A percentile compares a stretch with the other conserved stretches of the same genome.
Conservation (phyloP, 2,329 filamentous ascomycete species). For the Colletotrichum caudatum region DNA sequence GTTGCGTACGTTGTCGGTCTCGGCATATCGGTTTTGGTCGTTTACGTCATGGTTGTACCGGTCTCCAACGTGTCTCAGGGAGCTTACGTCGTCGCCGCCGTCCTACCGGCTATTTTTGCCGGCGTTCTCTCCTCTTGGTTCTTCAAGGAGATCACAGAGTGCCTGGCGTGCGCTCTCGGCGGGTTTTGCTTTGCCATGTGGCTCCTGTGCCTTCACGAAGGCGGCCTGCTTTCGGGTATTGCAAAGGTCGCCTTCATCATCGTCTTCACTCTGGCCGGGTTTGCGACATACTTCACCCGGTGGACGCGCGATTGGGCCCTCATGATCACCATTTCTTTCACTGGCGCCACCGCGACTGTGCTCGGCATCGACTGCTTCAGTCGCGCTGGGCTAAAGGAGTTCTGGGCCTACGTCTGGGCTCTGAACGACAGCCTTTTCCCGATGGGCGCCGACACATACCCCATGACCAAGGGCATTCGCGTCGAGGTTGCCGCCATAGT, state of each 20-base stretch:
- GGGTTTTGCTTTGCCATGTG: slow-evolving; percentile 92
- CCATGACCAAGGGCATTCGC: slow-evolving; percentile 85
- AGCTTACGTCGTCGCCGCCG: slow-evolving; percentile 83
- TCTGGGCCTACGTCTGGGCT: slow-evolving; percentile 92
- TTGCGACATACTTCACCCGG: slow-evolving; percentile 81
- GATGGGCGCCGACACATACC: slow-evolving; percentile 80
- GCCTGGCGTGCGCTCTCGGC: slow-evolving; percentile 85
- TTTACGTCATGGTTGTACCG: slow-evolving; percentile 88
- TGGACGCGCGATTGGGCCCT: slow-evolving; percentile 83
- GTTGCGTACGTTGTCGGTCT: slow-evolving; percentile 79
- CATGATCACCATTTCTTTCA: slow-evolving; percentile 82
- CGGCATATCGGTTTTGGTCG: slow-evolving; percentile 82
- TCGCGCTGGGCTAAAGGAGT: slow-evolving; percentile 91
- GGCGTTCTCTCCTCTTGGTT: slow-evolving; percentile 77
- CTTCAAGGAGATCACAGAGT: slow-evolving; percentile 85
- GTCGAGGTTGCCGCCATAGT: slow-evolving; percentile 86
- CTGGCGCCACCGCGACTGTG: slow-evolving; percentile 81
- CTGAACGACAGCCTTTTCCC: slow-evolving; percentile 87
- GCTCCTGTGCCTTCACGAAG: slow-evolving; percentile 82
- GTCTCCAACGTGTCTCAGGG: slow-evolving; percentile 83
- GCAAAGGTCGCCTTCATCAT: slow-evolving; percentile 80
- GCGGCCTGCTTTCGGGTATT: slow-evolving; percentile 74
- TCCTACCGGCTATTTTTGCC: slow-evolving; percentile 78
- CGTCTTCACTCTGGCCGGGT: slow-evolving; percentile 75
- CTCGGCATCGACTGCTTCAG: slow-evolving; percentile 93